phyloP scores from a whole-genome alignment of 768 basidiomycete species.

The Suillus plorans region DNA sequence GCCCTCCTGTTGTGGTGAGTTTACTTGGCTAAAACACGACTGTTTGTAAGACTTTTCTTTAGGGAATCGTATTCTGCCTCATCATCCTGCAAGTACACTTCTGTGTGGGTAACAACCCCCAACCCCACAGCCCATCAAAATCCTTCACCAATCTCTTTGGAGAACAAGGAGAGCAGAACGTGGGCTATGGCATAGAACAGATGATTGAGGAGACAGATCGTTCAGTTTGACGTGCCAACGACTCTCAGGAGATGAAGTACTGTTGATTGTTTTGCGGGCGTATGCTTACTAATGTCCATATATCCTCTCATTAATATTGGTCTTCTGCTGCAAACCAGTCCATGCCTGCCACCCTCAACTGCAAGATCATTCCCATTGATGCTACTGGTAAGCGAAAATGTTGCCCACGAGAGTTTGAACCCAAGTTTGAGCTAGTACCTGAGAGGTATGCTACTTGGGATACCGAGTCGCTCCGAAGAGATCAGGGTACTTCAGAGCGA shows the following conservation, averaged over 20 bases:
- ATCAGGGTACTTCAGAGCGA: no score
- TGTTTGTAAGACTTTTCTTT: background rate
- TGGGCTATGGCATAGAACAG: background rate
- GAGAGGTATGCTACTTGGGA: background rate
- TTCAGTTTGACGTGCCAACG: background rate
- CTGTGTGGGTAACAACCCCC: background rate
- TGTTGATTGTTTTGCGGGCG: background rate
- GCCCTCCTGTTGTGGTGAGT: background rate
- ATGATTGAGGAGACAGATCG: background rate
- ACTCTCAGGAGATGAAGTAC: background rate
- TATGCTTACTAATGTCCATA: no score
- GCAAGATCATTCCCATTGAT: no score
- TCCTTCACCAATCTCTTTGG: background rate
- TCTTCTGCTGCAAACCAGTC: no score
- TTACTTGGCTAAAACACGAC: background rate
- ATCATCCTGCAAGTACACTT: conserved; percentile 2
- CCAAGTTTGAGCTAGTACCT: no score
- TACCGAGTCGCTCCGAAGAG: background rate
- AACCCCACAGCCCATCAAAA: background rate
- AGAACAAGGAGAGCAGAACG: background rate
- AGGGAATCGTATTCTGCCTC: background rate
- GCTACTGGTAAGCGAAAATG: no score
- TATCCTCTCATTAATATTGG: no score
- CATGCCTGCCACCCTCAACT: no score
- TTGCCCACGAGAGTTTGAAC: no score